Percentiles rank a stretch among this genome's conserved stretches.
These are phyloP conservation scores for Stereocaulon alpinum DNA, from an alignment of 495 filamentous ascomycete genomes.

Conservation along the genomic window DNA sequence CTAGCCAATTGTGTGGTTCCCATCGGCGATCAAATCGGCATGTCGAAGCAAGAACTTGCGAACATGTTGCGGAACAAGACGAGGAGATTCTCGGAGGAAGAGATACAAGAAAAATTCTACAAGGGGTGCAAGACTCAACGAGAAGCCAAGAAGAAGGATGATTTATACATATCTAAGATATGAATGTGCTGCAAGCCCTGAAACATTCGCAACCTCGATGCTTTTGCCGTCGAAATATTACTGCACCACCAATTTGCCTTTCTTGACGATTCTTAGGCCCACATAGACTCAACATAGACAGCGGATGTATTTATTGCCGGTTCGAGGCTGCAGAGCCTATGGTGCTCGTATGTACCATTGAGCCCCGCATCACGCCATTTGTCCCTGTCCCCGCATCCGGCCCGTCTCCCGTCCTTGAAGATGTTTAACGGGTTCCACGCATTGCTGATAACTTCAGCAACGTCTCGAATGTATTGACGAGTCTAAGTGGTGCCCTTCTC, in stretches of 20 bases:
- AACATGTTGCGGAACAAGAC: constrained; percentile 54
- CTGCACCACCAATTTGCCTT: neutral
- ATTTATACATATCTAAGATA: constrained; percentile 8
- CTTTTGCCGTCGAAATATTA: neutral
- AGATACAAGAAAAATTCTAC: constrained; percentile 40
- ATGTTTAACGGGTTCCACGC: neutral
- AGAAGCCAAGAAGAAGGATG: constrained; percentile 11
- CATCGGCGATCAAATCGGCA: constrained; percentile 53
- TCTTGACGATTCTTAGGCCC: neutral
- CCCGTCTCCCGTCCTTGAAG: neutral
- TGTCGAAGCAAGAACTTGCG: constrained; percentile 49
- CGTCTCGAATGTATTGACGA: neutral
- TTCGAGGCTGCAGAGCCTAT: neutral
- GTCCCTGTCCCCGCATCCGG: constrained; percentile 4
- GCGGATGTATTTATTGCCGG: too few relatives aligned
- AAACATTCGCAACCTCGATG: too few relatives aligned
- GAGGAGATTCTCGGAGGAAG: constrained; percentile 45
- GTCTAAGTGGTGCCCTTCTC: neutral
- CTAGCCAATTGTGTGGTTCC: constrained; percentile 57
- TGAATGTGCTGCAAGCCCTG: neutral
- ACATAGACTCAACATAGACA: neutral
- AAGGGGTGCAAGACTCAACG: constrained; percentile 3
- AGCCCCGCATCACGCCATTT: constrained; percentile 13
- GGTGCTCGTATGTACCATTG: neutral
- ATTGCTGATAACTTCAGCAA: neutral